Evolutionary conservation across 176 grass and related monocot species (phyloP), one percentile per base, ranked within the genome.

Genomic region (Musa acuminata): DNA sequence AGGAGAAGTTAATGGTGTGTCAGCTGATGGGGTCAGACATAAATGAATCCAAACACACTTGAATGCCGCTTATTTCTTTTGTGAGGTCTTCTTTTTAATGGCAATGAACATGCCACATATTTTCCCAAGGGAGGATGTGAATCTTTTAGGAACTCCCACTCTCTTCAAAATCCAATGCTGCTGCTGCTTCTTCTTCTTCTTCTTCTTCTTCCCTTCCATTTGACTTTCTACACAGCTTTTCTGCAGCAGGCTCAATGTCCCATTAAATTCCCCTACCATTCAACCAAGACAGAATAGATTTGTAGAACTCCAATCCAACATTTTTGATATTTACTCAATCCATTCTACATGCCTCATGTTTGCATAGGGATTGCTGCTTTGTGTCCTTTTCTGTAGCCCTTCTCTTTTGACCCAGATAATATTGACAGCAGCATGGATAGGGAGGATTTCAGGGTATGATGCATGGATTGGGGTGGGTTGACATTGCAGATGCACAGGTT

Each of bases 91-190:
- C 2, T n/a, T 60, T 60, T 65, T 25, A 65, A 13, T 27, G 13
- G 63, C 63, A 24, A 65, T 27, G 63, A 26, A 26, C 21, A 26
- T 13, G 14, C 57, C 7, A 20, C n/a, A 7, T 60, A n/a, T 60
- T 5, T 60, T 60, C 57, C 8, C 17, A 6, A 43, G 57, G 57
- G 17, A 20, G 57, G 57, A 26, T n/a, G 63, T 65, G 63, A 65
- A 65, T 65, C 63, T 65, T 65, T 65, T 65, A 65, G 63, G 63
- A 26, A 65, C 63, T 65, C 63, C n/a, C 60, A 6, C 60, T 22
- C 21, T 10, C n/a, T 64, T 21, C 20, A 64, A 64, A 64, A 10
- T 9, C 62, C 22, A 24, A 24, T 43, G 35, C 35, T 43, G 4
- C 35, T 43, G 4, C 35, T 43, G 29, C 29, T 35, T 35, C 29